phyloP scores from a whole-genome alignment of 441 rosid species.

The Dalechampia spathulata region DNA sequence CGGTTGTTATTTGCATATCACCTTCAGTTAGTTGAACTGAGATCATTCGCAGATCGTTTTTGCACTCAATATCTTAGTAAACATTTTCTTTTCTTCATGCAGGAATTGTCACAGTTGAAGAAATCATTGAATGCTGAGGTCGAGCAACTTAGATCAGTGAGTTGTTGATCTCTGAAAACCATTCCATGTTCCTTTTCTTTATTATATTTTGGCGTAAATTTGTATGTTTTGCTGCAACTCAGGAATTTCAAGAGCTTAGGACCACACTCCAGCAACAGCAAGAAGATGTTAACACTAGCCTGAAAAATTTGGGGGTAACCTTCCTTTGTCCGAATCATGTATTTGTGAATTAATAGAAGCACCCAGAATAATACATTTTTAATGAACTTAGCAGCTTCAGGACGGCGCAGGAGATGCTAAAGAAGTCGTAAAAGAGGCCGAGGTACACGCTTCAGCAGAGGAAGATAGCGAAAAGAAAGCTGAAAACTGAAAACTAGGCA shows the following conservation, averaged over 20 bases:
- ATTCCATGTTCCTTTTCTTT: not conserved
- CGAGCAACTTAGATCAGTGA: conserved; percentile 68
- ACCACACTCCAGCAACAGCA: conserved; percentile 72
- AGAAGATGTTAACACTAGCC: conserved; percentile 63
- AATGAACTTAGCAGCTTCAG: conserved; percentile 40
- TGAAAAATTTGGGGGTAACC: conserved; percentile 62
- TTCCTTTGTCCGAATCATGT: not conserved
- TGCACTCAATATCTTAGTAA: not conserved
- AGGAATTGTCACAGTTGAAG: conserved; percentile 78
- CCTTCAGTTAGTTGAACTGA: not conserved
- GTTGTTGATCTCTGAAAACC: conserved; percentile 11
- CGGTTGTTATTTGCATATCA: not conserved
- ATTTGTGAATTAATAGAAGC: not conserved
- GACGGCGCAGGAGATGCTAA: conserved; percentile 38
- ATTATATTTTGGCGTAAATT: not conserved
- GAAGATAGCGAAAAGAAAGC: conserved; percentile 15
- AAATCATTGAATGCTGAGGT: conserved; percentile 65
- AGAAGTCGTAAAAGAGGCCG: conserved; percentile 31
- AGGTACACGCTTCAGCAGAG: conserved; percentile 18
- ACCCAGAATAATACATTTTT: conserved; percentile 7
- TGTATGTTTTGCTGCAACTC: not conserved
- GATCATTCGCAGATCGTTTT: not conserved
- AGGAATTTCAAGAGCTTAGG: conserved; percentile 79
- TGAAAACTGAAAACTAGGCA: conserved; percentile 29
- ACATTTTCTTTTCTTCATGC: conserved; percentile 12